Conservation (phyloP, 2,329 filamentous ascomycete genomes). For the Didymella keratinophila region DNA sequence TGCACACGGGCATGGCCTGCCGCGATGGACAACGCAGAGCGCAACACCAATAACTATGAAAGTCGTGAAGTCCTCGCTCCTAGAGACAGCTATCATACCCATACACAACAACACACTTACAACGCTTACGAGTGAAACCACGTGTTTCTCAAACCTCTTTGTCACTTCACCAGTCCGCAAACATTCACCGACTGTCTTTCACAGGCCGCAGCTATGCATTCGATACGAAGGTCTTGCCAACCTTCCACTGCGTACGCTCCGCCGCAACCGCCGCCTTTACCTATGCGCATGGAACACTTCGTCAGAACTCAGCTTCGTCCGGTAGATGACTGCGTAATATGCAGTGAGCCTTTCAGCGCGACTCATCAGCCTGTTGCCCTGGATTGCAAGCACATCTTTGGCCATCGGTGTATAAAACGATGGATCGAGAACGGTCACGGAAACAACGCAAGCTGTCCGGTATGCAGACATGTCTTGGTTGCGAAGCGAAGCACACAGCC, state of each 20-base stretch:
- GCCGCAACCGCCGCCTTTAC: background rate
- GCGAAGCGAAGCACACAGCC: slow-evolving; percentile 17
- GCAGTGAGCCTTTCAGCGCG: slow-evolving; percentile 36
- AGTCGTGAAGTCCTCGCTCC: background rate
- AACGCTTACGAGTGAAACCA: background rate
- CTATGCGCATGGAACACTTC: slow-evolving; percentile 35
- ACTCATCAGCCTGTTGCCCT: slow-evolving; percentile 41
- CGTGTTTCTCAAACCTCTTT: slow-evolving; percentile 1
- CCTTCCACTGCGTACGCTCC: background rate
- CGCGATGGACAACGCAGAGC: background rate
- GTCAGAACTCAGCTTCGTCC: slow-evolving; percentile 37
- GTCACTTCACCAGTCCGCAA: slow-evolving; percentile 15
- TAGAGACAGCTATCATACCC: background rate
- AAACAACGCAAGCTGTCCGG: slow-evolving; percentile 39
- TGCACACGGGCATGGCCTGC: background rate
- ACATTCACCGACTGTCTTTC: slow-evolving; percentile 14
- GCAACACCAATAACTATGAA: background rate
- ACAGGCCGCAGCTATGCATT: slow-evolving; percentile 2
- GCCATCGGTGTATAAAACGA: slow-evolving; percentile 38
- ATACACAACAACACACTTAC: background rate
- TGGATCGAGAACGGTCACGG: slow-evolving; percentile 39
- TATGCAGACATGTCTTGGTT: slow-evolving; percentile 36
- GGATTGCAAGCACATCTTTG: slow-evolving; percentile 45
- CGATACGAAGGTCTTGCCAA: background rate
- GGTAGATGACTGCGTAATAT: slow-evolving; percentile 39